Conservation (phyloP, 2,329 filamentous ascomycete genomes). For the Dryadomyces sulphureus region DNA sequence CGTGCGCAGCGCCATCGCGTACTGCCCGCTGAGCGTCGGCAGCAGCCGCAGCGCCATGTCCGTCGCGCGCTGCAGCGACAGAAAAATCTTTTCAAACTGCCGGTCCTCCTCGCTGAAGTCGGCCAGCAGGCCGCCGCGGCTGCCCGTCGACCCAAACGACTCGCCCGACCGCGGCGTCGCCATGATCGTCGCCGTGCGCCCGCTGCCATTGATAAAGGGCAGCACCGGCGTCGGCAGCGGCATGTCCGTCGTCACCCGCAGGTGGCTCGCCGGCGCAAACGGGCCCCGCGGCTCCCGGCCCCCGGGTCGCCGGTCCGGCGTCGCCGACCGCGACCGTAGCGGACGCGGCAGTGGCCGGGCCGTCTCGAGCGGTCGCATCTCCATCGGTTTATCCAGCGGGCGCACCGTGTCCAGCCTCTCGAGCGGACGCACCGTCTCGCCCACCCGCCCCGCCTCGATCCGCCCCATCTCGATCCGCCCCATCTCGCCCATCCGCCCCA, state of each 20-base stretch:
- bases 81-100: slow-evolving; percentile 69
- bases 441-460: too few species aligned
- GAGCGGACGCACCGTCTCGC: too few species aligned
- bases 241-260: slow-evolving; percentile 43
- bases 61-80: slow-evolving; percentile 58
- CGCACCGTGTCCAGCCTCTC: too few species aligned
- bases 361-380: too few species aligned
- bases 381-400: too few species aligned
- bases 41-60: slow-evolving; percentile 59
- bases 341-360: too few species aligned
- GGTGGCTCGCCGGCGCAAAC: slow-evolving; percentile 30
- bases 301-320: too few species aligned
- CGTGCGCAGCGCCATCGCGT: slow-evolving; percentile 46
- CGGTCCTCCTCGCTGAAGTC: slow-evolving; percentile 65
- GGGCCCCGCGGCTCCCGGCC: slow-evolving; percentile 23
- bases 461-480: not conserved
- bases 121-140: slow-evolving; percentile 31
- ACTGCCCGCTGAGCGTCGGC: slow-evolving; percentile 53
- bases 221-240: slow-evolving; percentile 17
- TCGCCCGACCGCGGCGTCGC: slow-evolving; percentile 75
- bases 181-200: slow-evolving; percentile 35
- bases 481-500: not conserved
- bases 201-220: slow-evolving; percentile 32
- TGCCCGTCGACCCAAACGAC: slow-evolving; percentile 50
- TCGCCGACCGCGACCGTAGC: too few species aligned